These are phyloP conservation scores for Hirschioporus abietinus DNA, from an alignment of 768 basidiomycete species.

Conservation along the genomic window DNA sequence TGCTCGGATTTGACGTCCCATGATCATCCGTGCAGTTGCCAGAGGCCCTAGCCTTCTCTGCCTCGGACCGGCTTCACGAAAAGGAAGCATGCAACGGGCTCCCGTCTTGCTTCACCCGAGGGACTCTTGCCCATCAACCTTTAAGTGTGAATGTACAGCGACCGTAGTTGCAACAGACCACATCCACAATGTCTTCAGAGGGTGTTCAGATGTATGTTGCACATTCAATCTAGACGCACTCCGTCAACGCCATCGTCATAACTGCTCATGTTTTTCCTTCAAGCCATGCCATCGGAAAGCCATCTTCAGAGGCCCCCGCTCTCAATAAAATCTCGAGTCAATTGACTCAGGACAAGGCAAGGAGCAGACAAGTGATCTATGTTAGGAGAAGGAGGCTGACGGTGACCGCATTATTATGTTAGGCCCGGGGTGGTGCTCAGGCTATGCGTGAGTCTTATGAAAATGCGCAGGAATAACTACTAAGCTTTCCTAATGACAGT, in stretches of 20 bases:
- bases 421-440: conserved; percentile 72
- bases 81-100: neutral
- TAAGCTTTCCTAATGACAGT: conserved; percentile 34
- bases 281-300: conserved; percentile 39
- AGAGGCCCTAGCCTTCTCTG: neutral
- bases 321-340: conserved; percentile 74
- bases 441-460: conserved; percentile 64
- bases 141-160: neutral
- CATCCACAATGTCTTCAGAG: conserved; percentile 39
- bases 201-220: conserved; percentile 56
- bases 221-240: neutral
- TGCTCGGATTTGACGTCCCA: neutral
- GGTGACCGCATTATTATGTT: neutral
- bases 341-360: conserved; percentile 73
- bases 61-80: neutral
- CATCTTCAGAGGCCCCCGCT: conserved; percentile 27
- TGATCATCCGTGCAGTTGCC: neutral
- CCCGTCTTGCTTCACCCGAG: neutral
- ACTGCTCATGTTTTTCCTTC: conserved; percentile 17
- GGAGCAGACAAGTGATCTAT: conserved; percentile 5
- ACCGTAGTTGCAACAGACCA: neutral
- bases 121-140: neutral
- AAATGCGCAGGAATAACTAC: neutral
- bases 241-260: conserved; percentile 8
- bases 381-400: conserved; percentile 6